Base-by-base conservation (phyloP, 331 rosid species). In the Phaseolus coccineus region DNA sequence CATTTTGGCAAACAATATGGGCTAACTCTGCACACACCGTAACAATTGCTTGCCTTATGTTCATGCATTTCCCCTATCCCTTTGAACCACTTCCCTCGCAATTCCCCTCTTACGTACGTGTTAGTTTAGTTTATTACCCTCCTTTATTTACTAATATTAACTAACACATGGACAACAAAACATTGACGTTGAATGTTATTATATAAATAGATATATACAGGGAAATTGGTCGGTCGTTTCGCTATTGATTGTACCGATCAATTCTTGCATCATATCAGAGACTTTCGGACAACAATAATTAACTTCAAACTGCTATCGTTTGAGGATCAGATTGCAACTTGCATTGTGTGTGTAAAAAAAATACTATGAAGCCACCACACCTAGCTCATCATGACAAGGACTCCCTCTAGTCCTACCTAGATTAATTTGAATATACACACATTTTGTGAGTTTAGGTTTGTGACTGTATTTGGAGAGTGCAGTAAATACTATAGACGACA, bases 1-100 rank as follows among this genome's bases (percentile, higher is more conserved):
- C 53, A 14, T 77, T 77, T 82, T 56, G 79, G 81, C 48, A 76
- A 63, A 76, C 57, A 62, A 59, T 27, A 76, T 82, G 80, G 74
- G 73, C 81, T 50, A 53, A 6, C 2, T 31, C 35, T 70, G 61
- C 50, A 52, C 2, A 24, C 42, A 65, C 64, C 10, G 58, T 42
- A 52, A 53, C 69, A 53, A 4, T 73, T 80, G 30, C 69, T 53
- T 68, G 8, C 76, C 66, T 33, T 75, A 22, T 35, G 16, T 11
- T 55, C 0, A 67, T 74, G 33, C 53, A 22, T 69, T 39, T 71
- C 65, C 80, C 77, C 83, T 80, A 77, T 72, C 2, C 51, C 63
- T 71, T 25, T 40, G 4, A 8, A 42, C 16, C 28, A 0, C n/a
- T 57, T 31, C 2, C 57, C 46, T 64, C 64, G 37, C 16, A 3